Evolutionary conservation across 2,329 filamentous ascomycete species (phyloP).

Genomic region (Corinectria fuckeliana): DNA sequence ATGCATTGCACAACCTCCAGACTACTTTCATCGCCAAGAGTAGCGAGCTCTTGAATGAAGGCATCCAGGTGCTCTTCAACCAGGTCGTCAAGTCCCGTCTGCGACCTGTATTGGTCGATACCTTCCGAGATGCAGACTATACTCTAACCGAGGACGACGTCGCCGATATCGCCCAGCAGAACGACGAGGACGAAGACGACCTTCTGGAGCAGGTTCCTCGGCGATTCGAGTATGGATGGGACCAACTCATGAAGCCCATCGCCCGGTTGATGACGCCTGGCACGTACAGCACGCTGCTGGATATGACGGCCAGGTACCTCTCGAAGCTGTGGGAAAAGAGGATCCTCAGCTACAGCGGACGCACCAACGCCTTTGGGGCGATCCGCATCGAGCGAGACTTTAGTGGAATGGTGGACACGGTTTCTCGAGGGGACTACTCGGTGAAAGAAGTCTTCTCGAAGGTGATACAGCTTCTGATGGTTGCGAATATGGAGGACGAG

Average conservation of each 20-base stretch:
- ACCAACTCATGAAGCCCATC: slow-evolving; percentile 82
- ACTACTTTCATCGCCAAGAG: slow-evolving; percentile 78
- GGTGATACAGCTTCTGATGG: slow-evolving; percentile 80
- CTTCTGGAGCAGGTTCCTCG: slow-evolving; percentile 73
- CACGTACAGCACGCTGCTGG: slow-evolving; percentile 78
- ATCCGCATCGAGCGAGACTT: slow-evolving; percentile 86
- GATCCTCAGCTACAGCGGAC: slow-evolving; percentile 79
- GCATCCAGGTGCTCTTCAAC: slow-evolving; percentile 83
- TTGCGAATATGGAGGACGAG: slow-evolving; percentile 94
- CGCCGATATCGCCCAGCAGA: slow-evolving; percentile 59
- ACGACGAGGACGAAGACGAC: slow-evolving; percentile 60
- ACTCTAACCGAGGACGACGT: slow-evolving; percentile 69
- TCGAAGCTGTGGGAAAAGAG: slow-evolving; percentile 84
- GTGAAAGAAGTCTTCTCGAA: slow-evolving; percentile 79
- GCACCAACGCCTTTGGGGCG: slow-evolving; percentile 81
- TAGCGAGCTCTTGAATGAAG: slow-evolving; percentile 81
- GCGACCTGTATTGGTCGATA: slow-evolving; percentile 82
- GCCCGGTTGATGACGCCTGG: slow-evolving; percentile 81
- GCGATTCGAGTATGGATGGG: slow-evolving; percentile 86
- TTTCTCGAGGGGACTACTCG: slow-evolving; percentile 75
- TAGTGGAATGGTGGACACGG: slow-evolving; percentile 72
- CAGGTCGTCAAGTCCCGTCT: slow-evolving; percentile 86
- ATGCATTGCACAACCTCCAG: slow-evolving; percentile 72
- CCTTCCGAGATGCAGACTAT: slow-evolving; percentile 93
- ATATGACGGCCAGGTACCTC: slow-evolving; percentile 76